Conservation (phyloP, 768 basidiomycete genomes). For the Brasilioporus rufonigricans region DNA sequence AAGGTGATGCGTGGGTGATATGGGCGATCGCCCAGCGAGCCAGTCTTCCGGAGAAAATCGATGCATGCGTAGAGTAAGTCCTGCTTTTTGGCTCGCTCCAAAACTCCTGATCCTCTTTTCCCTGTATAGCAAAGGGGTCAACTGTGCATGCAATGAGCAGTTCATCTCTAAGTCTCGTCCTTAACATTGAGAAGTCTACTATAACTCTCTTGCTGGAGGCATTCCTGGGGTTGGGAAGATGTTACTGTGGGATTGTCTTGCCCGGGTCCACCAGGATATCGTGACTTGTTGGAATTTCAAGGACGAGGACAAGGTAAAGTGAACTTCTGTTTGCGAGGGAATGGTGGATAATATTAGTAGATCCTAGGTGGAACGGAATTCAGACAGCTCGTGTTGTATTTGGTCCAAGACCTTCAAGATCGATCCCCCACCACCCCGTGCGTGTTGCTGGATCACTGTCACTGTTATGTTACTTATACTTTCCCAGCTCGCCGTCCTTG, state of each 20-base stretch:
- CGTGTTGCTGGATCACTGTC: background rate
- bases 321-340: background rate
- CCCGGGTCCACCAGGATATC: constrained; percentile 5
- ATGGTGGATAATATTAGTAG: background rate
- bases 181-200: background rate
- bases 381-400: constrained; percentile 2
- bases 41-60: constrained; percentile 2
- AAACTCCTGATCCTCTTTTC: background rate
- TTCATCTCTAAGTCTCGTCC: too few species aligned
- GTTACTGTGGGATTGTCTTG: constrained; percentile 3
- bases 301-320: background rate
- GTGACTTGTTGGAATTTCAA: constrained; percentile 9
- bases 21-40: constrained; percentile 7
- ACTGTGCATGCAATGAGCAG: background rate
- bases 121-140: constrained; percentile 4
- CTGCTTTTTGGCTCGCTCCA: background rate
- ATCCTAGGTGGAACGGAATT: constrained; percentile 3
- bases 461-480: background rate
- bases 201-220: background rate
- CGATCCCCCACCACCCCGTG: background rate
- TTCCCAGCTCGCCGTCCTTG: background rate
- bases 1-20: constrained; percentile 7
- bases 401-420: background rate
- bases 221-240: background rate
- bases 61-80: constrained; percentile 6